Evolutionary conservation across 2,329 filamentous ascomycete genomes (phyloP), one percentile per base, ranked within the genome.

Genomic region (Didymella glomerata): DNA sequence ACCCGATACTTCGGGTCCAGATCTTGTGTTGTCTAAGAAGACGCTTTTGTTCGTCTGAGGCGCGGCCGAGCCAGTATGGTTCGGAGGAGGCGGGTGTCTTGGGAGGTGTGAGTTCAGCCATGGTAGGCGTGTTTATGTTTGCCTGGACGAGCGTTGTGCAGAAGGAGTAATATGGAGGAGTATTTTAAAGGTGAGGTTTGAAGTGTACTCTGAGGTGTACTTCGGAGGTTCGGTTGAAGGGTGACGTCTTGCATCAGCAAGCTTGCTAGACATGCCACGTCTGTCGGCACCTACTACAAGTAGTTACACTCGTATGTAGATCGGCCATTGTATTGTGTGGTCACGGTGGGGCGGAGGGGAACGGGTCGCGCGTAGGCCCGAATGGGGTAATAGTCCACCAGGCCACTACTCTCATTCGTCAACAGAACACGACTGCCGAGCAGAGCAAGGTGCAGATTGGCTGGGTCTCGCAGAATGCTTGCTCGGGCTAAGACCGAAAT

Each of bases 51-150:
- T 74, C 71, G 13, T 57, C 61, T 10, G 70, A 65, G 11, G 65
- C 65, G 34, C 68, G 61, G 14, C 64, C 69, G 2, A 74, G 67
- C 70, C 68, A 72, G 57, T 74, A 73, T 11, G 68, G 70, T 53
- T 73, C 68, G 50, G 40, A 8, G 16, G 32, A n/a, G 8, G 32
- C 16, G 32, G 5, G 20, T 47, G 22, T 6, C 8, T 16, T 14
- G 11, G 27, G 20, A 22, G 49, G 28, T 11, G 52, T 45, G 10
- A 8, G 3, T 32, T 45, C n/a, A 14, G 52, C 18, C 42, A 55
- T 44, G 22, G 11, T 44, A 3, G 30, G 13, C 2, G 11, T 32
- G 30, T 16, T 32, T 16, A 9, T 44, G 41, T 44, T 11, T 24
- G 4, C 9, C 11, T 22, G 36, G 3, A 22, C 9, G 7, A 13